These are phyloP conservation scores for Globisporangium middletonii DNA, from an alignment of 352 stramenopile species.

Conservation along the genomic window DNA sequence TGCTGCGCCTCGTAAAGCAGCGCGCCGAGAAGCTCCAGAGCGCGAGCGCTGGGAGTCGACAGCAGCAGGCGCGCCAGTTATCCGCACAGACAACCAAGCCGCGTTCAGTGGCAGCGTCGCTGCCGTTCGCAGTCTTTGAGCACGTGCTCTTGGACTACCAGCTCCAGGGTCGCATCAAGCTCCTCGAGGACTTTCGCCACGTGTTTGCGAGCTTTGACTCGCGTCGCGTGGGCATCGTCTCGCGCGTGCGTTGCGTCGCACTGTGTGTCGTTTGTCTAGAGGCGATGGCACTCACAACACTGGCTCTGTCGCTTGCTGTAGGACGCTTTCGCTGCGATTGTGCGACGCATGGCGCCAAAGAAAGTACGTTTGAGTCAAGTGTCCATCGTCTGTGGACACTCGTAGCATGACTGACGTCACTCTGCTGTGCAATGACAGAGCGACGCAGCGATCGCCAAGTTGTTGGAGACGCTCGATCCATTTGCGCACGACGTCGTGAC, in stretches of 20 bases:
- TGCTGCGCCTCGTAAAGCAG: slow-evolving; percentile 39
- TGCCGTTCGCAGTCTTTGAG: slow-evolving; percentile 59
- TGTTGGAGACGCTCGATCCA: slow-evolving; percentile 56
- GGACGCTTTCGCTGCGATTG: slow-evolving; percentile 29
- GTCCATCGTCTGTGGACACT: too few species aligned
- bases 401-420: not conserved
- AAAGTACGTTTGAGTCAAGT: slow-evolving; percentile 23
- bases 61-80: slow-evolving; percentile 9
- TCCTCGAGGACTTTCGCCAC: slow-evolving; percentile 48
- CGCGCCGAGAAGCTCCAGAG: slow-evolving; percentile 28
- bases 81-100: not conserved
- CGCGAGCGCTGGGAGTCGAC: slow-evolving; percentile 7
- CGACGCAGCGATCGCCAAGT: slow-evolving; percentile 27
- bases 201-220: slow-evolving; percentile 43
- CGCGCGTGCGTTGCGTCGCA: slow-evolving; percentile 13
- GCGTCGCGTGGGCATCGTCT: slow-evolving; percentile 57
- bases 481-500: slow-evolving; percentile 69
- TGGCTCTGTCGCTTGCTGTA: slow-evolving; percentile 12
- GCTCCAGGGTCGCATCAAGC: slow-evolving; percentile 50
- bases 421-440: slow-evolving; percentile 13
- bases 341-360: slow-evolving; percentile 24
- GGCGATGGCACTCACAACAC: not conserved
- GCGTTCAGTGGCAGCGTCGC: not conserved
- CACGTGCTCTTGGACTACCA: slow-evolving; percentile 74
- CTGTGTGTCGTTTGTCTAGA: not conserved